These are phyloP conservation scores for Aspergillus aculeatus DNA, from an alignment of 2,329 filamentous ascomycete genomes.

Conservation along the genomic window DNA sequence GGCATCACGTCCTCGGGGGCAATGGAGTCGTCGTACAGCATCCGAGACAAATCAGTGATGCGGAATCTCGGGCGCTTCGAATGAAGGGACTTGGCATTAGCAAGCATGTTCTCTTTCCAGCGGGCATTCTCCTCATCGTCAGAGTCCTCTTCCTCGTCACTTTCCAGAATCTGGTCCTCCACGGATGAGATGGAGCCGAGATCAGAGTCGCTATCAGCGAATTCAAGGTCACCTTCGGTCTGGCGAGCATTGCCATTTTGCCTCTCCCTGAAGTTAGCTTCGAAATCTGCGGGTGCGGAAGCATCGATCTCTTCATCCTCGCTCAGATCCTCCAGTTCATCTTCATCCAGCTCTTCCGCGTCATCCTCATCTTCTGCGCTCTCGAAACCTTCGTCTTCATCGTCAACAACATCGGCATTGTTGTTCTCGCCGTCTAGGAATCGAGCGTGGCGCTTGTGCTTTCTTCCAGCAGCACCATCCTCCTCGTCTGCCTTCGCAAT, in stretches of 20 bases:
- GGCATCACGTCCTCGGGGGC: slow-evolving; percentile 72
- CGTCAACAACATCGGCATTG: slow-evolving; percentile 57
- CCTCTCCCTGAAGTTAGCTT: slow-evolving; percentile 42
- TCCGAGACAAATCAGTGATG: slow-evolving; percentile 75
- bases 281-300: slow-evolving; percentile 45
- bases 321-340: slow-evolving; percentile 33
- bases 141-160: slow-evolving; percentile 51
- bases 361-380: slow-evolving; percentile 53
- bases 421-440: slow-evolving; percentile 50
- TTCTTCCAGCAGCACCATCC: slow-evolving; percentile 59
- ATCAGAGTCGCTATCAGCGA: slow-evolving; percentile 96
- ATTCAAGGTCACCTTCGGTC: slow-evolving; percentile 72
- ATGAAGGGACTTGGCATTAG: slow-evolving; percentile 71
- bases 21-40: slow-evolving; percentile 84
- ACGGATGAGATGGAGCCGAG: slow-evolving; percentile 77
- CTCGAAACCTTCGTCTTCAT: slow-evolving; percentile 55
- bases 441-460: slow-evolving; percentile 52
- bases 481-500: slow-evolving; percentile 58
- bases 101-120: slow-evolving; percentile 87
- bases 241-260: slow-evolving; percentile 56
- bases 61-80: slow-evolving; percentile 70
- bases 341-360: slow-evolving; percentile 52
- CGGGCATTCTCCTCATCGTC: slow-evolving; percentile 71
- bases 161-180: slow-evolving; percentile 56
- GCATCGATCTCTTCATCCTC: slow-evolving; percentile 39